phyloP scores from a whole-genome alignment of 768 basidiomycete species.

The Russula brevipes region DNA sequence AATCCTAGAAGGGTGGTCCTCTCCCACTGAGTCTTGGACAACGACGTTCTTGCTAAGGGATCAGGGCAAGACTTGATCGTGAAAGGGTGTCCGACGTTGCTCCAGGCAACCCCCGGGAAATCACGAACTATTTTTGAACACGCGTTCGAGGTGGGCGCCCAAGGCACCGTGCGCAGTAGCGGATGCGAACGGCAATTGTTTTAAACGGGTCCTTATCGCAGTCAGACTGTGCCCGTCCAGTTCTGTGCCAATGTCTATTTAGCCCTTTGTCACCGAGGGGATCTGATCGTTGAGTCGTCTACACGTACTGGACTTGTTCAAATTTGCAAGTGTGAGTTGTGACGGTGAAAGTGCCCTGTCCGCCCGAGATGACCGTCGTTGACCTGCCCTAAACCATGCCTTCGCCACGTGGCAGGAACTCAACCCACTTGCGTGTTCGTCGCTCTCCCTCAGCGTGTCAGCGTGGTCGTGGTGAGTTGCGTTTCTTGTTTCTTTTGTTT shows the following conservation, averaged over 20 bases:
- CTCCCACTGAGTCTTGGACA: neutral
- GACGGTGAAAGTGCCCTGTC: too few relatives aligned
- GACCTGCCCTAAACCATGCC: conserved; percentile 5
- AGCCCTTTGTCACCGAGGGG: too few relatives aligned
- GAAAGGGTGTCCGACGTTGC: neutral
- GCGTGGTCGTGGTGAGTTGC: neutral
- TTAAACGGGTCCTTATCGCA: too few relatives aligned
- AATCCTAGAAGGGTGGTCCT: too few relatives aligned
- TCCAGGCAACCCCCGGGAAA: neutral
- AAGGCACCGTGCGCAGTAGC: neutral
- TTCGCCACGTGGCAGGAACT: neutral
- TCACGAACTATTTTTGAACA: neutral
- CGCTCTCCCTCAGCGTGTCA: too few relatives aligned
- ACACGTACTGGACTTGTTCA: too few relatives aligned
- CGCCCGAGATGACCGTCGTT: neutral
- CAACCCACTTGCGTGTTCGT: too few relatives aligned
- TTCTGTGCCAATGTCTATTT: too few relatives aligned
- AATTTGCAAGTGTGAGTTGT: too few relatives aligned
- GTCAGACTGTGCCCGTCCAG: too few relatives aligned
- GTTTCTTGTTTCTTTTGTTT: conserved; percentile 25
- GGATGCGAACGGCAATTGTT: too few relatives aligned
- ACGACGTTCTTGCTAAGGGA: neutral
- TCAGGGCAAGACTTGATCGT: neutral
- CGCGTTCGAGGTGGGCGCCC: neutral
- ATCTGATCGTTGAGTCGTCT: too few relatives aligned